Evolutionary conservation across 129 eudicot genomes (phyloP), one percentile per base, ranked within the genome.

Genomic region (Flaveria robusta): DNA sequence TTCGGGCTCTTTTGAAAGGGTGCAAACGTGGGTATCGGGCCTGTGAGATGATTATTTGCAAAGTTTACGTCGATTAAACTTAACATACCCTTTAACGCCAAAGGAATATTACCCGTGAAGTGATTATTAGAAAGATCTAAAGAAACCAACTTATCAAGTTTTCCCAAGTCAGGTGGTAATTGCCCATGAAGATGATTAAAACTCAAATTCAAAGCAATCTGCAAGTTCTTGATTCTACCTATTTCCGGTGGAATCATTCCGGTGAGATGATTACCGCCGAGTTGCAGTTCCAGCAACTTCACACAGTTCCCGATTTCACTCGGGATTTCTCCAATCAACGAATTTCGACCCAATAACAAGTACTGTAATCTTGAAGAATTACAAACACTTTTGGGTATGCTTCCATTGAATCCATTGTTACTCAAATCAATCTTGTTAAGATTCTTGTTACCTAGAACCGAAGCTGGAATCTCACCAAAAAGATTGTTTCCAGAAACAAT

Each of bases 11-110:
- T 95, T 45, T 95, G 96, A 75, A 95, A 91, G 0, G 99, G 99
- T 4, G 64, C 80, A 74, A 95, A 95, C 4, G 80, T 74, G 1
- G 99, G 99, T 77, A 95, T 89, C 13, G 94, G 96, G 3, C 99
- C 99, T 7, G 77, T 74, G 80, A 95, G 81, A 54, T 50, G 89
- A 79, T 95, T 95, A 80, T 91, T 95, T 1, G 99, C 88, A 79
- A 95, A 95, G 80, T 91, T 88, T n/a, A 95, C 97, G 58, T 87
- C 97, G 9, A 95, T 89, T 86, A 95, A 88, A 81, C 99, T 95
- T 72, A 83, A 63, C 99, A 95, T 95, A 12, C 99, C 99, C 72
- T 79, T 87, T 3, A 95, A 83, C 9, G 90, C 89, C 27, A 72
- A 2, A 6, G 99, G 95, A 9, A 95, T 87, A 68, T 70, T 82